A percentile compares a stretch with the other conserved stretches of the same genome.
Conservation (phyloP, 75 land plant species). For the Selaginella moellendorffii region DNA sequence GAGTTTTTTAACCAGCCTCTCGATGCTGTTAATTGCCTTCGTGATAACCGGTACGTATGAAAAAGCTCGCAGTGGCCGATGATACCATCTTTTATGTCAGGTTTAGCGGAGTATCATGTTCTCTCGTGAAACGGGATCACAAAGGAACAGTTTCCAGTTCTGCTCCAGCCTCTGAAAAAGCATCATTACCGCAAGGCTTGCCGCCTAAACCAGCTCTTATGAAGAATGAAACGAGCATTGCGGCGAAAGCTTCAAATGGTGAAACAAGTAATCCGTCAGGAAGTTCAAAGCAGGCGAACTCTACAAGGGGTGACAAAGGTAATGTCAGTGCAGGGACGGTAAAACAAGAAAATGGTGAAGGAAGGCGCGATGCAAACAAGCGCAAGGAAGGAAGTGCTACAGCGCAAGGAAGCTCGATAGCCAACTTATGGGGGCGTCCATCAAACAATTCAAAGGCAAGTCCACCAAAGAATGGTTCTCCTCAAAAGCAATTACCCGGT, state of each 20-base stretch:
- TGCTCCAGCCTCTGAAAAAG: constrained; percentile 5
- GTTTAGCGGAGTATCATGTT: constrained; percentile 44
- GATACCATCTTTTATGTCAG: constrained; percentile 16
- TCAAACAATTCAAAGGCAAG: constrained; percentile 39
- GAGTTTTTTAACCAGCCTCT: constrained; percentile 63
- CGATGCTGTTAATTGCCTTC: constrained; percentile 54
- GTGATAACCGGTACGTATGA: constrained; percentile 63
- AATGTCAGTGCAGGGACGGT: neutral
- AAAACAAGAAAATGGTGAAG: neutral
- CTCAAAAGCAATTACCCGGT: too few species aligned
- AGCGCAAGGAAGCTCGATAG: constrained; percentile 39
- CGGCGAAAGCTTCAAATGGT: constrained; percentile 6
- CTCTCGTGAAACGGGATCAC: constrained; percentile 33
- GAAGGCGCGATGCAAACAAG: constrained; percentile 9
- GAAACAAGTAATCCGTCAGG: constrained; percentile 10
- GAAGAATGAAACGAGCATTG: constrained; percentile 12
- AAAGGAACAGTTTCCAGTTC: constrained; percentile 18
- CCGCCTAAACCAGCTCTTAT: neutral
- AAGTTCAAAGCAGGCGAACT: constrained; percentile 12
- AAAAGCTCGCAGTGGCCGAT: too few species aligned
- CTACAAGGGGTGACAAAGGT: constrained; percentile 17
- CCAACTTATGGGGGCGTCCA: constrained; percentile 75
- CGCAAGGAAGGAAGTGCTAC: constrained; percentile 27
- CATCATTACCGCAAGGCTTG: neutral
- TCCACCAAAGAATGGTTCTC: constrained; percentile 11